These are phyloP conservation scores for Yarrowia alimentaria DNA, from an alignment of 805 yeast genomes.

Conservation along the genomic window DNA sequence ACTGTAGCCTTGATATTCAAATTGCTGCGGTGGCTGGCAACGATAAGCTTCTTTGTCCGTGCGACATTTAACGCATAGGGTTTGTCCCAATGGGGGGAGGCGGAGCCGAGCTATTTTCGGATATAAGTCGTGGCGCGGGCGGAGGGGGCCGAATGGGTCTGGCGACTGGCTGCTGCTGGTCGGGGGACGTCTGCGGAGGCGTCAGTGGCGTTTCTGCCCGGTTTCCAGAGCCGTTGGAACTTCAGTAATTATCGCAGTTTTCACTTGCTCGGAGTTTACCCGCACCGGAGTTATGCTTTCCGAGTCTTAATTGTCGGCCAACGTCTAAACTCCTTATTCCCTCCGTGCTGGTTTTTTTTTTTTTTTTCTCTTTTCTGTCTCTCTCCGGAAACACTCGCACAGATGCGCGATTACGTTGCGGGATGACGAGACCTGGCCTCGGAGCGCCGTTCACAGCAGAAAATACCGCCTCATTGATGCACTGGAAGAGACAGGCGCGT, in stretches of 20 bases:
- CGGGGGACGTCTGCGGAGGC: not conserved
- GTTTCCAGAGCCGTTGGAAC: too few relatives aligned
- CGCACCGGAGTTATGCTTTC: conserved; percentile 21
- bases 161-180: not conserved
- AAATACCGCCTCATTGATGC: conserved; percentile 9
- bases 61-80: conserved; percentile 27
- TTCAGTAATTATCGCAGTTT: not conserved
- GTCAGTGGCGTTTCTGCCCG: not conserved
- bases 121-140: not conserved
- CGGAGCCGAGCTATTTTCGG: conserved; percentile 25
- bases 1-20: conserved; percentile 14
- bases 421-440: not conserved
- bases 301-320: not conserved
- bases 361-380: too few relatives aligned
- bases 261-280: conserved; percentile 14
- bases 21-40: conserved; percentile 28
- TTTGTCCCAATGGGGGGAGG: conserved; percentile 26
- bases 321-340: conserved; percentile 17
- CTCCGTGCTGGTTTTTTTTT: conserved; percentile 4
- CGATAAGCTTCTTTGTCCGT: conserved; percentile 27
- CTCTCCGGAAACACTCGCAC: too few relatives aligned
- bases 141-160: not conserved
- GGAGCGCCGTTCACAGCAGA: not conserved
- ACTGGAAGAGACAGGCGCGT: conserved; percentile 2
- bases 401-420: conserved; percentile 23